phyloP scores from a whole-genome alignment of 164 flowering plant species.

The Sextonia rubra region DNA sequence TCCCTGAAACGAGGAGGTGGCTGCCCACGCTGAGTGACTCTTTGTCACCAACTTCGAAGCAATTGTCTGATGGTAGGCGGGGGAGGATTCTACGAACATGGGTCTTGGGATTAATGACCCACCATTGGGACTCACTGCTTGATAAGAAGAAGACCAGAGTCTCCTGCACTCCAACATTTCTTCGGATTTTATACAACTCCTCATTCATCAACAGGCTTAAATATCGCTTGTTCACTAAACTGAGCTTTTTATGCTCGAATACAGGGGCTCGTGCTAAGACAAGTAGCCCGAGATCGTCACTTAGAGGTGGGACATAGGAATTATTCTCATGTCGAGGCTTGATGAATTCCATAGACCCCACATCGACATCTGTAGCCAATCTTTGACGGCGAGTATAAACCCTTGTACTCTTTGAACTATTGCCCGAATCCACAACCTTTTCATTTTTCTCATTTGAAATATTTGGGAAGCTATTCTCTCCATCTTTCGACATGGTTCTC shows the following conservation, averaged over 20 bases:
- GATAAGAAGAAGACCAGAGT: slow-evolving; percentile 60
- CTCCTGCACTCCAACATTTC: slow-evolving; percentile 36
- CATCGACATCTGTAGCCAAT: too few relatives aligned
- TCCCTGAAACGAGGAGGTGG: slow-evolving; percentile 71
- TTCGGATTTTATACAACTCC: slow-evolving; percentile 53
- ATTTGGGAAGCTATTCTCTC: too few relatives aligned
- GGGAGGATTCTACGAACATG: slow-evolving; percentile 48
- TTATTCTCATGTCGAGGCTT: slow-evolving; percentile 88
- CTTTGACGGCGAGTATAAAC: not conserved
- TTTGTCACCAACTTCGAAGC: slow-evolving; percentile 56
- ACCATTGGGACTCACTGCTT: slow-evolving; percentile 58
- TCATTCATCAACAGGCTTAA: slow-evolving; percentile 37
- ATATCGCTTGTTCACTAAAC: slow-evolving; percentile 41
- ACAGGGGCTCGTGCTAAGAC: slow-evolving; percentile 60
- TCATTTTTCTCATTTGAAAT: too few relatives aligned
- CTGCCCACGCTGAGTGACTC: slow-evolving; percentile 75
- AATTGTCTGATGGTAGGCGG: slow-evolving; percentile 41
- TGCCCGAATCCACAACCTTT: not conserved
- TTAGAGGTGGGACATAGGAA: slow-evolving; percentile 36
- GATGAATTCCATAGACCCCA: not conserved
- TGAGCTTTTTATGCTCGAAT: slow-evolving; percentile 55
- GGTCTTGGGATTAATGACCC: slow-evolving; percentile 49
- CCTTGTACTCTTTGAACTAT: not conserved
- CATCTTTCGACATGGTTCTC: too few relatives aligned
- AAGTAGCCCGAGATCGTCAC: slow-evolving; percentile 49